A percentile compares a stretch with the other conserved stretches of the same genome.
Evolutionary conservation across 2,329 filamentous ascomycete species (phyloP).

Genomic region (Fusarium illudens): DNA sequence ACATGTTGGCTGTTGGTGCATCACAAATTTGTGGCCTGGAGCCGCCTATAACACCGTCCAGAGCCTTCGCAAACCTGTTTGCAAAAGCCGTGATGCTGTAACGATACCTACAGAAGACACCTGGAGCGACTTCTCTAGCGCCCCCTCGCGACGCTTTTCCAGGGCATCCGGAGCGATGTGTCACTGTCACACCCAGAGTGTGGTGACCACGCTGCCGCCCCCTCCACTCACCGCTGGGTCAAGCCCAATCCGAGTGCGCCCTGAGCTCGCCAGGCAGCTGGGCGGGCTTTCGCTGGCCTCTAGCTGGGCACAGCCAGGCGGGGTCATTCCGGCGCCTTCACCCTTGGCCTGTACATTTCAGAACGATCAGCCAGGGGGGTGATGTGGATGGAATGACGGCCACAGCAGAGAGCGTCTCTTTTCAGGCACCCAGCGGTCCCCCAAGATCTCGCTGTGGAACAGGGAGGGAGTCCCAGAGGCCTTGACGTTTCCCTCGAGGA

Average conservation of each 20-base stretch:
- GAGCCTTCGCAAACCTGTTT: slow-evolving; percentile 23
- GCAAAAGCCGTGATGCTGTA: slow-evolving; percentile 36
- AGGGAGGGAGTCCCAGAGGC: background rate
- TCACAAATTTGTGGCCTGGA: slow-evolving; percentile 23
- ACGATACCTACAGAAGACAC: slow-evolving; percentile 41
- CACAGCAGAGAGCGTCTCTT: slow-evolving; percentile 14
- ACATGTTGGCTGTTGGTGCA: slow-evolving; percentile 22
- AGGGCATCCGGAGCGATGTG: slow-evolving; percentile 40
- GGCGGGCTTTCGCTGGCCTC: slow-evolving; percentile 7
- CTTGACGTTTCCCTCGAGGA: background rate
- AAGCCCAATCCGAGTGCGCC: slow-evolving; percentile 35
- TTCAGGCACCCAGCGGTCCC: slow-evolving; percentile 29
- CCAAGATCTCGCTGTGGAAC: slow-evolving; percentile 22
- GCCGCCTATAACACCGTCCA: slow-evolving; percentile 11
- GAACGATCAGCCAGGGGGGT: slow-evolving; percentile 34
- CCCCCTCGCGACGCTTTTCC: slow-evolving; percentile 31
- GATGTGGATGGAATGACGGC: slow-evolving; percentile 32
- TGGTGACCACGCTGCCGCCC: slow-evolving; percentile 5
- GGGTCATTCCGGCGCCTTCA: slow-evolving; percentile 44
- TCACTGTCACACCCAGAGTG: slow-evolving; percentile 37
- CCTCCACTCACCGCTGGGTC: slow-evolving; percentile 30
- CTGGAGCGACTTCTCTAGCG: slow-evolving; percentile 31
- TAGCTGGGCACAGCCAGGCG: slow-evolving; percentile 31
- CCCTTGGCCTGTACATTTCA: slow-evolving; percentile 43
- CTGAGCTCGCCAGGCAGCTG: slow-evolving; percentile 24